Conservation (phyloP, 176 grass and related monocot species). For the Bolboschoenus planiculmis region DNA sequence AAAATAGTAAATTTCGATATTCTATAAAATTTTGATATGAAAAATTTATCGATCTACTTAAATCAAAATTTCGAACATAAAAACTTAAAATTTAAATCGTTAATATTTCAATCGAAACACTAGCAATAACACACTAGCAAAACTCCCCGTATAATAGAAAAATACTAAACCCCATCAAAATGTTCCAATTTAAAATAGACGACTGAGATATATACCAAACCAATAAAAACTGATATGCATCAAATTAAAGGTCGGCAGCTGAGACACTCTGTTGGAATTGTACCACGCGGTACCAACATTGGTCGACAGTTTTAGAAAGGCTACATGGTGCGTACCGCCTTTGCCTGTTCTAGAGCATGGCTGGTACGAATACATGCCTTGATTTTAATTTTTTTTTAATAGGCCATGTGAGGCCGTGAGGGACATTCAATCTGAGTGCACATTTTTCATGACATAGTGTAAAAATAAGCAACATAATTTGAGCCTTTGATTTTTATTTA, state of each 20-base stretch:
- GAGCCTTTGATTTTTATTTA: too few relatives aligned
- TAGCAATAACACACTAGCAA: too few relatives aligned
- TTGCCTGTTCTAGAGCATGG: background rate
- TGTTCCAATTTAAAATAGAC: too few relatives aligned
- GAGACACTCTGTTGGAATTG: background rate
- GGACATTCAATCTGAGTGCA: background rate
- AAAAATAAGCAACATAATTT: background rate
- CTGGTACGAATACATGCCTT: background rate
- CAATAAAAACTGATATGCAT: background rate
- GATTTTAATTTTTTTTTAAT: background rate
- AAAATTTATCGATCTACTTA: too few relatives aligned
- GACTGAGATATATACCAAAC: background rate
- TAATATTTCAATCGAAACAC: too few relatives aligned
- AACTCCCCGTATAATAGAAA: too few relatives aligned
- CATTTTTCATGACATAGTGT: background rate
- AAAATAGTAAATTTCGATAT: too few relatives aligned
- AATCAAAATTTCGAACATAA: too few relatives aligned
- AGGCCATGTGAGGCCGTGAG: background rate
- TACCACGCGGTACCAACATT: background rate
- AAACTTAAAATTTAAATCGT: too few relatives aligned
- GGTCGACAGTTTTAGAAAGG: background rate
- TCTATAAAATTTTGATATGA: too few relatives aligned
- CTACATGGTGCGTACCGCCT: background rate
- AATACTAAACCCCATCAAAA: too few relatives aligned
- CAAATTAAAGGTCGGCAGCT: background rate